Percentiles rank a stretch among this genome's conserved stretches.
Evolutionary conservation across 768 basidiomycete species (phyloP).

Genomic region (Dentipellis fragilis): DNA sequence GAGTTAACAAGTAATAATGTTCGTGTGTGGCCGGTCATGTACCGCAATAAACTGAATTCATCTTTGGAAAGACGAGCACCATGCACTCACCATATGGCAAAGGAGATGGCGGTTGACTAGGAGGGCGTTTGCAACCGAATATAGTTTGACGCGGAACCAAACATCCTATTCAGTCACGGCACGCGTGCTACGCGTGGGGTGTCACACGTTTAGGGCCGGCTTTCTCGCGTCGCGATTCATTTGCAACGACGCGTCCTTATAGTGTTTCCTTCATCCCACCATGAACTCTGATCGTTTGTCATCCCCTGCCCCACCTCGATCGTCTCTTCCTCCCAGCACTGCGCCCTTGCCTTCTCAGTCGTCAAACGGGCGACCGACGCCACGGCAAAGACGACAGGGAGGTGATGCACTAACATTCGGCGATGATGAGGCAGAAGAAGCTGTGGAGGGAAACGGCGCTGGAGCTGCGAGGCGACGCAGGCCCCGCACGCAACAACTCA

Average conservation of each 20-base stretch:
- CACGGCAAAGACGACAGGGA: conserved; percentile 18
- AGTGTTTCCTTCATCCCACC: conserved; percentile 11
- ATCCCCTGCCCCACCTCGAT: conserved; percentile 44
- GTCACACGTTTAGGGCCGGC: conserved; percentile 30
- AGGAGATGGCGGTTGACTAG: too few species aligned
- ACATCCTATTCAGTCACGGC: background rate
- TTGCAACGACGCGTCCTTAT: conserved; percentile 14
- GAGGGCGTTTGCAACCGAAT: too few species aligned
- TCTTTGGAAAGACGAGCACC: too few species aligned
- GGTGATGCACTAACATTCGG: conserved; percentile 24
- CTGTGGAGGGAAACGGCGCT: conserved; percentile 23
- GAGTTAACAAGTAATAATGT: too few species aligned
- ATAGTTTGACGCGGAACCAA: too few species aligned
- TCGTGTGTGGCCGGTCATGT: too few species aligned
- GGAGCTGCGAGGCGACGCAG: conserved; percentile 35
- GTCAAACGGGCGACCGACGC: conserved; percentile 21
- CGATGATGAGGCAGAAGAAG: conserved; percentile 36
- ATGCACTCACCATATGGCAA: too few species aligned
- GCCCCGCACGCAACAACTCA: conserved; percentile 28
- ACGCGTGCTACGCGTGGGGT: background rate
- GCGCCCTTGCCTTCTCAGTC: conserved; percentile 30
- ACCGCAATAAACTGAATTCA: too few species aligned
- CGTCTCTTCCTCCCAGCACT: conserved; percentile 45
- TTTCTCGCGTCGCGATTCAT: conserved; percentile 29
- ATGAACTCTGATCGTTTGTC: conserved; percentile 51